These are phyloP conservation scores for Acrocalymma vagum DNA, from an alignment of 2,329 filamentous ascomycete genomes.

Conservation along the genomic window DNA sequence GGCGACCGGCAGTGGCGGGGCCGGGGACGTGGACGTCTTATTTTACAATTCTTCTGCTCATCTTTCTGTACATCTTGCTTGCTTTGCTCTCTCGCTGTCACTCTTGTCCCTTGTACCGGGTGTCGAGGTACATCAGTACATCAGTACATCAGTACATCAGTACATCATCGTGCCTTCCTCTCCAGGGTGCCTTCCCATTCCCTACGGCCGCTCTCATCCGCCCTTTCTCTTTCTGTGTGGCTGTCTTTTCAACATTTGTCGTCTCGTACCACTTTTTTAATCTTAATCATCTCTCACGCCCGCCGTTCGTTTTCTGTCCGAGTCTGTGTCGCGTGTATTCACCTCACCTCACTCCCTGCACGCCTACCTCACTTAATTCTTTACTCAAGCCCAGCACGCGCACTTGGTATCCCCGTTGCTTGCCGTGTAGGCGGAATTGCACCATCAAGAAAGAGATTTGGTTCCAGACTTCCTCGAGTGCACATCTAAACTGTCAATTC, in stretches of 20 bases:
- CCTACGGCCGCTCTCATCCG: slow-evolving; percentile 9
- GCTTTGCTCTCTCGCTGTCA: no score
- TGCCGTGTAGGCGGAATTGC: no score
- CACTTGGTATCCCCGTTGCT: no score
- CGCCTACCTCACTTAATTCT: background rate
- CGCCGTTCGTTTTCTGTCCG: slow-evolving; percentile 3
- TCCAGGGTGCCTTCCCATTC: slow-evolving; percentile 5
- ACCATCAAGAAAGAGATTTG: no score
- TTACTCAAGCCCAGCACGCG: no score
- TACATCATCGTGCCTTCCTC: slow-evolving; percentile 29
- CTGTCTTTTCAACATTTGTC: slow-evolving; percentile 18
- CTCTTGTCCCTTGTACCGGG: slow-evolving; percentile 13
- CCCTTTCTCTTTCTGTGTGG: slow-evolving; percentile 15
- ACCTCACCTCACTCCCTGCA: background rate
- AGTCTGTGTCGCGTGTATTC: slow-evolving; percentile 1
- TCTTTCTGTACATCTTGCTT: no score
- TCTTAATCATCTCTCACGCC: slow-evolving; percentile 9
- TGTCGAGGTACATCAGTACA: no score
- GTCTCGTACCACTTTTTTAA: slow-evolving; percentile 14
- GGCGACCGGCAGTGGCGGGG: slow-evolving; percentile 13
- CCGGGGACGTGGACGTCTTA: slow-evolving; percentile 13
- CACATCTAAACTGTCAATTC: no score
- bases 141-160: no score
- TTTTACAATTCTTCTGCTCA: slow-evolving; percentile 21
- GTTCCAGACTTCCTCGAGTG: no score